Evolutionary conservation across 2,329 filamentous ascomycete species (phyloP), one percentile per base, ranked within the genome.

Genomic region (Cordyceps tenuipes): DNA sequence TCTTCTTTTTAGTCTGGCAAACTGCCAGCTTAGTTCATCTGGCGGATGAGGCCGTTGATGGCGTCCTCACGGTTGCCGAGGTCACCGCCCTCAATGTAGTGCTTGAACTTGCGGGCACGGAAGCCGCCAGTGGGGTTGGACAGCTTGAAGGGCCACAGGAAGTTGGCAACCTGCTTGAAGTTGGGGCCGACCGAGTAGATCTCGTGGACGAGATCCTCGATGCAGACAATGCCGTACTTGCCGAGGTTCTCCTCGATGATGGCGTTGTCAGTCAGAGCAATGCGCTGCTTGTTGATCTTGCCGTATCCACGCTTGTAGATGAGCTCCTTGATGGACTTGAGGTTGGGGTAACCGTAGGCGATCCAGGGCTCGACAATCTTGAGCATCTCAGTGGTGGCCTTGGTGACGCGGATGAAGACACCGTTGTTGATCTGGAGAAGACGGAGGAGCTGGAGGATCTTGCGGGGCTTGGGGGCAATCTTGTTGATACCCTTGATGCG

Each of bases 401-500:
- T 99, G 82, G 92, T 97, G 75, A 97, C 83, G 75, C 87, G 88
- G 80, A 99, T 84, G 82, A 99, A 99, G 79, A 97, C 91, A 79
- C 93, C 94, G 79, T 96, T 97, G 90, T 99, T 99, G 89, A 99
- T 99, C 85, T 99, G 94, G 73, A 99, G 88, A 68, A 99, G 91
- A 84, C 94, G 93, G 77, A 99, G 92, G 64, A 99, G 90, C 83
- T 99, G 94, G 72, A 99, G 87, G 75, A 96, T 97, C 88, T 99
- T 99, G 85, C 94, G 92, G 80, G 95, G 95, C 90, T 99, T 97
- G 72, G 94, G 94, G 76, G 95, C 87, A 73, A 99, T 97, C 90
- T 99, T 99, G 90, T 97, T 97, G 91, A 99, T 97, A 96, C 93
- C 94, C 91, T 99, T 99, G 86, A 99, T 99, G 78, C 94, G 93